These are phyloP conservation scores for Trypanosoma grayi DNA, from an alignment of 208 protist species.

Conservation along the genomic window DNA sequence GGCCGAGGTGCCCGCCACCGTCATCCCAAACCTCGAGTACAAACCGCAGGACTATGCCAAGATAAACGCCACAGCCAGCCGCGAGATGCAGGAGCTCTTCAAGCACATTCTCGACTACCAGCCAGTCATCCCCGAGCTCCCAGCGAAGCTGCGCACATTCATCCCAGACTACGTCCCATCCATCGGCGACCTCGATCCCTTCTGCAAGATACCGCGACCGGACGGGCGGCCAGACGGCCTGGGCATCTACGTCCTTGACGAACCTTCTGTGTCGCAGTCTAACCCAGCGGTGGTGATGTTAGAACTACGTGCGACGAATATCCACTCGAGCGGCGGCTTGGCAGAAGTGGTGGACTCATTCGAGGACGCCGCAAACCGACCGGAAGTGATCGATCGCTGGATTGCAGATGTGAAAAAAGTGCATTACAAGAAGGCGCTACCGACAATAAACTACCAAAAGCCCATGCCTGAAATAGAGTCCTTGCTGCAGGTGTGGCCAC, in stretches of 20 bases:
- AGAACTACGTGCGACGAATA: slow-evolving; percentile 84
- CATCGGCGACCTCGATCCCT: slow-evolving; percentile 96
- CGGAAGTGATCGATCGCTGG: slow-evolving; percentile 94
- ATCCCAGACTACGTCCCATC: slow-evolving; percentile 98
- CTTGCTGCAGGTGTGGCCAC: slow-evolving; percentile 95
- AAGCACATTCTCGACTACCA: slow-evolving; percentile 94
- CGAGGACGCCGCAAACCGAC: slow-evolving; percentile 94
- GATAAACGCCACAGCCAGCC: slow-evolving; percentile 75
- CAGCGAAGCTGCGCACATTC: slow-evolving; percentile 96
- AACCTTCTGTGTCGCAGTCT: slow-evolving; percentile 94
- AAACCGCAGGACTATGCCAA: slow-evolving; percentile 88
- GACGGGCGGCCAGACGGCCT: slow-evolving; percentile 88
- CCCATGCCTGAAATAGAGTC: slow-evolving; percentile 96
- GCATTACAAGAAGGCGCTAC: slow-evolving; percentile 94
- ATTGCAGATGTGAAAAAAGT: slow-evolving; percentile 96
- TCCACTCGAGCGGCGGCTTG: slow-evolving; percentile 38
- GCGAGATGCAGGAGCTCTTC: slow-evolving; percentile 97
- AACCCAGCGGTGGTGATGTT: slow-evolving; percentile 94
- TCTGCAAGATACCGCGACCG: slow-evolving; percentile 96
- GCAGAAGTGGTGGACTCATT: slow-evolving; percentile 91
- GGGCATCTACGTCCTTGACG: slow-evolving; percentile 95
- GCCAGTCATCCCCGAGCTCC: slow-evolving; percentile 92
- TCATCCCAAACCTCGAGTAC: slow-evolving; percentile 59
- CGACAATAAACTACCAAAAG: slow-evolving; percentile 94
- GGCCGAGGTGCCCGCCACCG: slow-evolving; percentile 17